Percentiles rank a stretch among this genome's conserved stretches.
These are phyloP conservation scores for Trichomonas tenax DNA, from an alignment of 208 protist species.

Conservation along the genomic window DNA sequence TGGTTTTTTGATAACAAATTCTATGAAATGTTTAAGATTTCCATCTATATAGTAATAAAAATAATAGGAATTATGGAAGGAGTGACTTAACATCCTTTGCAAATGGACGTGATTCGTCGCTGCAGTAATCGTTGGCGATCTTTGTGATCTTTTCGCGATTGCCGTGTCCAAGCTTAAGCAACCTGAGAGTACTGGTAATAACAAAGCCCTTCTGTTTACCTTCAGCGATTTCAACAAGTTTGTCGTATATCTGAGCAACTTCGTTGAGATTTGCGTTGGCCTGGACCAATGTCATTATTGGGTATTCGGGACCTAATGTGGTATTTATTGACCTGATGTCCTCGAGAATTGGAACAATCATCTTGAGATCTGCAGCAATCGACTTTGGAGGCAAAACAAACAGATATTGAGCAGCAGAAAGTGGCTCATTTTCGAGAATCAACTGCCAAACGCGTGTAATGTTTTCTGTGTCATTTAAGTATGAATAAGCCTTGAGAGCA, in stretches of 20 bases:
- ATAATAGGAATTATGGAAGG: not conserved
- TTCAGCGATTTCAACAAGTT: not conserved
- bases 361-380: not conserved
- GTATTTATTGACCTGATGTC: not conserved
- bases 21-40: too few species aligned
- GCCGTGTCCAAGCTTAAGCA: not conserved
- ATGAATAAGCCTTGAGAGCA: not conserved
- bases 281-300: not conserved
- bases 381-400: not conserved
- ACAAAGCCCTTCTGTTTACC: not conserved
- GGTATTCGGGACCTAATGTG: not conserved
- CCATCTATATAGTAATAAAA: too few species aligned
- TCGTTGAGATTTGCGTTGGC: not conserved
- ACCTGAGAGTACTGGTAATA: not conserved
- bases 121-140: not conserved
- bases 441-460: not conserved
- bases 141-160: not conserved
- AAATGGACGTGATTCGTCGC: not conserved
- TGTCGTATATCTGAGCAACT: not conserved
- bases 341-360: not conserved
- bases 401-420: not conserved
- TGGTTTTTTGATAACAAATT: too few species aligned
- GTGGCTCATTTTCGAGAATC: not conserved
- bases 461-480: not conserved
- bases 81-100: not conserved